Evolutionary conservation across 306 rosid genomes (phyloP).

Genomic region (Cicer yamashitae): DNA sequence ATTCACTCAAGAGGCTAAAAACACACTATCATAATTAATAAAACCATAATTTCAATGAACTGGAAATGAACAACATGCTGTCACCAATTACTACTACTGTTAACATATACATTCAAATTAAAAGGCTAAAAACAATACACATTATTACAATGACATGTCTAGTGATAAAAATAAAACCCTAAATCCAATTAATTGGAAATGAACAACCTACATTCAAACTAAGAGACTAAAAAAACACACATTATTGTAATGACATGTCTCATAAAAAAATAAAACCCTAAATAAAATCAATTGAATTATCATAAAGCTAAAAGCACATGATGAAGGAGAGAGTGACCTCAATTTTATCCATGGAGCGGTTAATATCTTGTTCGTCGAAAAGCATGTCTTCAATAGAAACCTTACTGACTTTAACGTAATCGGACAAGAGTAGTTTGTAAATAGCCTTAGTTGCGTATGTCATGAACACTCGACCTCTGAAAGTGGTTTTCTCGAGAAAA

Average conservation of each 20-base stretch:
- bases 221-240: neutral
- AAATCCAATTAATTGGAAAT: constrained; percentile 49
- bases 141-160: neutral
- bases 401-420: constrained; percentile 91
- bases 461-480: constrained; percentile 93
- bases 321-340: constrained; percentile 57
- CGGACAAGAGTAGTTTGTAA: constrained; percentile 82
- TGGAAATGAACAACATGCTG: constrained; percentile 80
- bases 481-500: constrained; percentile 89
- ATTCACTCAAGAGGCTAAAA: neutral
- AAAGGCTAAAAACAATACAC: neutral
- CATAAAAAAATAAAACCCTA: neutral
- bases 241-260: neutral
- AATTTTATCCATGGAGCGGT: constrained; percentile 94
- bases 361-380: constrained; percentile 84
- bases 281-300: neutral
- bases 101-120: neutral
- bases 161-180: neutral
- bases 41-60: neutral
- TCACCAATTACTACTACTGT: constrained; percentile 12
- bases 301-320: neutral
- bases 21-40: neutral
- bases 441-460: constrained; percentile 95
- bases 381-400: constrained; percentile 93
- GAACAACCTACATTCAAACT: constrained; percentile 64